These are phyloP conservation scores for Russula lepida DNA, from an alignment of 768 basidiomycete species.

Conservation along the genomic window DNA sequence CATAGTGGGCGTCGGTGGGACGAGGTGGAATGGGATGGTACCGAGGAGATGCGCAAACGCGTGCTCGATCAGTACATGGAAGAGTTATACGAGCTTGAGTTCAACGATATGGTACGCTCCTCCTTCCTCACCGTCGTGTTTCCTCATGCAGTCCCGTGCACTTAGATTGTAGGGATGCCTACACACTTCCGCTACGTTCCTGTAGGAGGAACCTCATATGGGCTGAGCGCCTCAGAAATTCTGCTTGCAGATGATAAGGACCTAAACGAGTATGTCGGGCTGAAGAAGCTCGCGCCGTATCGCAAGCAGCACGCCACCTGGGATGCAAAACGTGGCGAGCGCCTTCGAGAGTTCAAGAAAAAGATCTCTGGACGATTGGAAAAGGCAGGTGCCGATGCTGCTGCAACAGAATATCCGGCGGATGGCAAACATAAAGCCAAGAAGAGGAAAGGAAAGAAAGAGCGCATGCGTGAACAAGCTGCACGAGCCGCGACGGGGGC, in stretches of 20 bases:
- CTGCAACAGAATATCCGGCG: constrained; percentile 14
- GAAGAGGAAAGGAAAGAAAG: constrained; percentile 66
- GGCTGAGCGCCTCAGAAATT: constrained; percentile 77
- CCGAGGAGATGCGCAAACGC: constrained; percentile 83
- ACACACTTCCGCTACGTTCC: constrained; percentile 92
- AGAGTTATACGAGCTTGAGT: constrained; percentile 82
- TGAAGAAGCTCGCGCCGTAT: constrained; percentile 91
- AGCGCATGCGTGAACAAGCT: constrained; percentile 46
- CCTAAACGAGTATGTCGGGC: constrained; percentile 81
- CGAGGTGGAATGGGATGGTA: constrained; percentile 74
- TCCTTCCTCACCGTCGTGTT: not conserved
- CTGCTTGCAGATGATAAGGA: constrained; percentile 88
- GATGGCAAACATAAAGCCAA: constrained; percentile 34
- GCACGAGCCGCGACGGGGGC: constrained; percentile 24
- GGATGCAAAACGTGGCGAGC: constrained; percentile 55
- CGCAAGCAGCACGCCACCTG: constrained; percentile 52
- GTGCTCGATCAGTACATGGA: constrained; percentile 86
- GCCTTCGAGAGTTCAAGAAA: constrained; percentile 64
- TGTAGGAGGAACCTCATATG: constrained; percentile 52
- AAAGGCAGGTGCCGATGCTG: constrained; percentile 12
- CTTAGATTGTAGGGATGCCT: constrained; percentile 77
- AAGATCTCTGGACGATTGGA: constrained; percentile 42
- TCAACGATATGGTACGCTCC: constrained; percentile 82
- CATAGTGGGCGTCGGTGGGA: constrained; percentile 26
- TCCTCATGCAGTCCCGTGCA: not conserved